These are phyloP conservation scores for Malassezia dermatis DNA, from an alignment of 1,284 basidiomycete species.

Conservation along the genomic window DNA sequence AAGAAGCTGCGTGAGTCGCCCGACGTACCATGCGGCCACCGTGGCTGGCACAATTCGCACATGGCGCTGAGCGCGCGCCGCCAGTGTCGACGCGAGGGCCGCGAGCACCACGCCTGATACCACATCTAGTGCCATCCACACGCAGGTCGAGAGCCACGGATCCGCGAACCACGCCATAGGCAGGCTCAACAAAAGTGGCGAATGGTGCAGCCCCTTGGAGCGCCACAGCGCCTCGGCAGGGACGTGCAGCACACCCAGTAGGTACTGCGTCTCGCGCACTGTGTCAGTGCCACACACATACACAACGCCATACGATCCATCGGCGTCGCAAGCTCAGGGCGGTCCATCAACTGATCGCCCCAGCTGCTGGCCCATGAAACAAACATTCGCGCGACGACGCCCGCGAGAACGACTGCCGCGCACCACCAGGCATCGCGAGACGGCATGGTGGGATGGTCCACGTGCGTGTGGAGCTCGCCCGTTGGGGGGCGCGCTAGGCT, in stretches of 20 bases:
- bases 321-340: slow-evolving; percentile 4
- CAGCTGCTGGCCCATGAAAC: slow-evolving; percentile 8
- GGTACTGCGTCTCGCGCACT: slow-evolving; percentile 9
- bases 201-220: slow-evolving; percentile 11
- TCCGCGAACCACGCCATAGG: background rate
- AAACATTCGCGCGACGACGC: background rate
- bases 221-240: slow-evolving; percentile 5
- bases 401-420: background rate
- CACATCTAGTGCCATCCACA: slow-evolving; percentile 10
- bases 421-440: background rate
- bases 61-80: background rate
- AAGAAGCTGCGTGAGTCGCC: background rate
- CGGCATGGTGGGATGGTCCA: background rate
- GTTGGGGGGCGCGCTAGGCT: background rate
- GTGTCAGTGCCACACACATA: background rate
- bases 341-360: slow-evolving; percentile 6
- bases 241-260: background rate
- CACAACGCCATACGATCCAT: slow-evolving; percentile 11
- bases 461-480: background rate
- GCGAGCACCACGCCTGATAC: slow-evolving; percentile 3
- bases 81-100: background rate
- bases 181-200: slow-evolving; percentile 11
- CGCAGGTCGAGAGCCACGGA: background rate
- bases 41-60: background rate
- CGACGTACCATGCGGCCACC: slow-evolving; percentile 10